Evolutionary conservation across 768 basidiomycete genomes (phyloP), one percentile per base, ranked within the genome.

Genomic region (Tricholoma saponaceum): DNA sequence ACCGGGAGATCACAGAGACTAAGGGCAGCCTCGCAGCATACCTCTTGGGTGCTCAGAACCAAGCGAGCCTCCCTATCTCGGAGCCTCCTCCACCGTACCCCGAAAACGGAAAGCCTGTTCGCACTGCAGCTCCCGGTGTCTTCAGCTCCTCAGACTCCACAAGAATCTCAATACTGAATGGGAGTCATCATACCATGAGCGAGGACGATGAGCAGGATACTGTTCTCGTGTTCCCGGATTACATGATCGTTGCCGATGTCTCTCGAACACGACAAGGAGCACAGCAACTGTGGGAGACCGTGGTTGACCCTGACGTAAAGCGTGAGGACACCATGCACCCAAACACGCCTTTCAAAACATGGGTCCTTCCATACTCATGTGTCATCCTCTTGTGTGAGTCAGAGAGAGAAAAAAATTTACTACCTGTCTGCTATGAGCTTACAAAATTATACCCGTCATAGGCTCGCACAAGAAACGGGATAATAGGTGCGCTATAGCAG

Each of bases 391-490:
- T 99, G 25, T 99, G 95, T 93, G 70, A 32, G 79, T 20, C 39
- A 28, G n/a, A n/a, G n/a, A n/a, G n/a, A n/a, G n/a, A n/a, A n/a
- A n/a, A n/a, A 2, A 35, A 30, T 50, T 39, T n/a, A 30, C 49
- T 39, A 14, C 20, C 49, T n/a, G 35, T 54, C 59, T 55, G 43
- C 50, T 50, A 18, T 50, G 16, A 56, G 39, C 52, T 68, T 56
- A 64, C 61, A 57, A 52, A 58, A 52, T 51, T 26, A 64, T 58
- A 33, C 37, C 58, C 49, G 49, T 22, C 60, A 61, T 66, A 95
- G 93, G 95, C 70, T 97, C 95, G 2, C 96, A 98, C 74, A 93
- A 94, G 74, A 84, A 83, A 64, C 79, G 95, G 30, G 96, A 98
- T 73, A 95, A 95, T 68, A 84, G 93, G 59, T 99, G 96, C 71